Conservation (phyloP, 108 stramenopile species). For the Poteriospumella lacustris region DNA sequence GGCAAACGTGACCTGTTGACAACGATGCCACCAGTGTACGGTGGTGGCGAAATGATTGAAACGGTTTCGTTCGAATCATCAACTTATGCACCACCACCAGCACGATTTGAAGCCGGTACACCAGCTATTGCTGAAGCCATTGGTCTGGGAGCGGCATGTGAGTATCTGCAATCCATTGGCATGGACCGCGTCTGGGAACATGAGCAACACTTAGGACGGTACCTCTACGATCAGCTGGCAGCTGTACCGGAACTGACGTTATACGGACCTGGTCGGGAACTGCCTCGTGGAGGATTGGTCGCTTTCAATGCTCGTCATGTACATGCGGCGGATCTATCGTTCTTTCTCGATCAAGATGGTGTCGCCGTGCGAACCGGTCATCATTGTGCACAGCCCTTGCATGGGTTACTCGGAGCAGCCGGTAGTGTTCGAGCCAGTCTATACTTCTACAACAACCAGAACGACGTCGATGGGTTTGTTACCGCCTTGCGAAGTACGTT, state of each 20-base stretch:
- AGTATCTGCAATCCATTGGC: constrained; percentile 69
- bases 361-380: constrained; percentile 89
- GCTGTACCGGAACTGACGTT: constrained; percentile 69
- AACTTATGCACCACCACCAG: constrained; percentile 77
- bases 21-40: neutral
- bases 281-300: constrained; percentile 69
- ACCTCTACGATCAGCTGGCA: constrained; percentile 63
- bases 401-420: constrained; percentile 70
- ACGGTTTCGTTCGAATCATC: constrained; percentile 72
- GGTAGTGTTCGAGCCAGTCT: constrained; percentile 56
- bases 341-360: constrained; percentile 89
- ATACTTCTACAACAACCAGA: constrained; percentile 47
- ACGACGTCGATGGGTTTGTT: constrained; percentile 40
- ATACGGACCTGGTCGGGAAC: constrained; percentile 46
- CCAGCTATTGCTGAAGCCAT: constrained; percentile 89
- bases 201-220: constrained; percentile 71
- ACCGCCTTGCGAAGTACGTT: neutral
- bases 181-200: constrained; percentile 79
- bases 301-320: constrained; percentile 74
- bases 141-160: constrained; percentile 78
- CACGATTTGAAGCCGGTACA: constrained; percentile 90
- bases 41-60: constrained; percentile 93
- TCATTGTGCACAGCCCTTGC: constrained; percentile 95
- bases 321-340: constrained; percentile 84
- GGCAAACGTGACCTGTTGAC: neutral